A percentile compares a stretch with the other conserved stretches of the same genome.
Conservation (phyloP, 2,329 filamentous ascomycete species). For the Verticillium klebahnii region DNA sequence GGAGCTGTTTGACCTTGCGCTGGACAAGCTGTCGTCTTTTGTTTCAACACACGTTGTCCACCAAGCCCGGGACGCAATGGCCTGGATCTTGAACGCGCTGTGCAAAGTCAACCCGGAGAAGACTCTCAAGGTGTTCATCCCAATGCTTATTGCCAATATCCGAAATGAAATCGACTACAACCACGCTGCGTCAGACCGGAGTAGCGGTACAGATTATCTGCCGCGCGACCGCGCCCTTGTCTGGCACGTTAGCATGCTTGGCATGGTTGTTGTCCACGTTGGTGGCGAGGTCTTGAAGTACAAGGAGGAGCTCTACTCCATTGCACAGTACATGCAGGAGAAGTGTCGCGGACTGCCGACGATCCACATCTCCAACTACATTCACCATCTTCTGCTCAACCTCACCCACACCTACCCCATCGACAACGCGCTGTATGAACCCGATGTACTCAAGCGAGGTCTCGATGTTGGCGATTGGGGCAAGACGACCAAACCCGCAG, state of each 20-base stretch:
- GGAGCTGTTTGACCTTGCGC: slow-evolving; percentile 84
- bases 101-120: slow-evolving; percentile 96
- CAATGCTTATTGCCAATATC: slow-evolving; percentile 86
- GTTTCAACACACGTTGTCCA: slow-evolving; percentile 93
- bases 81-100: slow-evolving; percentile 93
- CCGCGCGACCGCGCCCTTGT: slow-evolving; percentile 89
- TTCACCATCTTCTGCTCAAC: slow-evolving; percentile 93
- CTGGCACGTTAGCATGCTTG: slow-evolving; percentile 95
- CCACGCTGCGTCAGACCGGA: slow-evolving; percentile 89
- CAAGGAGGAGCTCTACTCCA: slow-evolving; percentile 82
- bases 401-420: slow-evolving; percentile 90
- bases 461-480: slow-evolving; percentile 82
- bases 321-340: slow-evolving; percentile 94
- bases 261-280: slow-evolving; percentile 97
- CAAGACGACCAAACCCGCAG: slow-evolving; percentile 64
- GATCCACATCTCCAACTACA: slow-evolving; percentile 95
- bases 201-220: slow-evolving; percentile 87
- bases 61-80: slow-evolving; percentile 95
- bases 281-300: slow-evolving; percentile 85
- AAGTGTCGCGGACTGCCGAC: slow-evolving; percentile 91
- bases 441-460: slow-evolving; percentile 65
- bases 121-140: slow-evolving; percentile 83
- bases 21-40: slow-evolving; percentile 90
- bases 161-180: slow-evolving; percentile 97
- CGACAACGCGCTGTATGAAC: slow-evolving; percentile 84